Base-by-base conservation (phyloP, 176 grass and related monocot genomes). In the Poa pratensis region DNA sequence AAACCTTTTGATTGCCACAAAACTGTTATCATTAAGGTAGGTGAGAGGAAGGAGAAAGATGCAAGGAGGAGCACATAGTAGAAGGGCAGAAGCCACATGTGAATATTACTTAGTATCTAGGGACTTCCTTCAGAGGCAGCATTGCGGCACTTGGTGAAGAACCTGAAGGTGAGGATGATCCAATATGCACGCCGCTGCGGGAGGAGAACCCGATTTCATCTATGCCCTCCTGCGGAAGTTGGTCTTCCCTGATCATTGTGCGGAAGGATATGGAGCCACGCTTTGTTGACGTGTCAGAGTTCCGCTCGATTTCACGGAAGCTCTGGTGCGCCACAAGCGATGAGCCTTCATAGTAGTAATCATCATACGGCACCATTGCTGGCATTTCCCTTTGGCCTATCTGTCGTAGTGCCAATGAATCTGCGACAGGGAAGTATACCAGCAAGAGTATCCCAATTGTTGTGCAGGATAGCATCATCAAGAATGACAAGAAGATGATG, bases 1-100 rank as follows among this genome's bases (percentile, higher is more conserved):
- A 94, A 94, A 94, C 88, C 89, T 92, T 97, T 92, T 85, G 88
- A 89, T 97, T 92, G 81, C 90, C 95, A 97, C 92, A 97, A 97
- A 97, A 97, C 92, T 97, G 92, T 92, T 94, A 94, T 94, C 83
- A 97, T 92, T 92, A 90, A 87, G 80, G 85, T 77, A 91, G 84
- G 84, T 90, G 76, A 87, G 88, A 82, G 69, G 69, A 65, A 69
- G 89, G 73, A 37, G 74, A 77, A 61, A 49, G 46, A 49, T 49
- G 59, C 49, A 78, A 84, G 52, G 42, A 28, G 57, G 59, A 72
- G 81, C 73, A 75, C 80, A 84, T 84, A 88, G 88, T 69, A 83
- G 77, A 81, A 39, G 78, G 76, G 90, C 13, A 79, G 75, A 84
- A 75, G 74, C 83, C 83, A 86, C 81, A 85, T 68, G 74, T 87